Evolutionary conservation across 2,329 filamentous ascomycete species (phyloP).

Genomic region (Pseudocercospora macadamiae): DNA sequence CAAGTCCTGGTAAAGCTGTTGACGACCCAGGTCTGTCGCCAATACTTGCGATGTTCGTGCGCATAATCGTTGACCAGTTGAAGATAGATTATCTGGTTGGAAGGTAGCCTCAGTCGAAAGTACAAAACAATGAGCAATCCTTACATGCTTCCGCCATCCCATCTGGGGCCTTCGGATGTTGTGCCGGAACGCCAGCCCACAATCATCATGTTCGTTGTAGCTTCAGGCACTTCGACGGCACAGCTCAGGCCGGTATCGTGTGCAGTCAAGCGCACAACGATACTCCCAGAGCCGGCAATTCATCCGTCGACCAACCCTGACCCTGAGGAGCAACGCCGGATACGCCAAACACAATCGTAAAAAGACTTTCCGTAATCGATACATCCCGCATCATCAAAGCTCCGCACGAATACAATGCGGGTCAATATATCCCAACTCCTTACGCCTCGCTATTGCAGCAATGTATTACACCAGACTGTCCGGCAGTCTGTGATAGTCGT

Average conservation of each 20-base stretch:
- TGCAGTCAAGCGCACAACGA: not conserved
- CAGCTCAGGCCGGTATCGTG: too few relatives aligned
- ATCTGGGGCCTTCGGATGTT: not conserved
- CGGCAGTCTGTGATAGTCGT: constrained; percentile 13
- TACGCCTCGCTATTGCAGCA: constrained; percentile 2
- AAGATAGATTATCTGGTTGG: too few relatives aligned
- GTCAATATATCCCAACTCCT: not conserved
- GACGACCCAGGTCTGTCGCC: too few relatives aligned
- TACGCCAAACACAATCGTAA: not conserved
- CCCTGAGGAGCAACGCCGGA: not conserved
- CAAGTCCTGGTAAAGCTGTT: not conserved
- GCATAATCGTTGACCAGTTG: too few relatives aligned
- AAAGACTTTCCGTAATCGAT: not conserved
- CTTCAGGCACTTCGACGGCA: not conserved
- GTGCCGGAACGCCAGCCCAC: not conserved
- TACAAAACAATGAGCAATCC: too few relatives aligned
- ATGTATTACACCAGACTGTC: constrained; percentile 10
- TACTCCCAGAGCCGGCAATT: not conserved
- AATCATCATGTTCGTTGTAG: not conserved
- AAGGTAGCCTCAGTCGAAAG: too few relatives aligned
- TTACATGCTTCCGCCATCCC: not conserved
- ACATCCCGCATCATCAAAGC: not conserved
- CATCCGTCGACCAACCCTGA: not conserved
- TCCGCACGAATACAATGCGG: not conserved
- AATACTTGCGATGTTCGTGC: too few relatives aligned